phyloP scores from a whole-genome alignment of 1,139 yeast genomes.

The Barnettozyma hawaiiensis region DNA sequence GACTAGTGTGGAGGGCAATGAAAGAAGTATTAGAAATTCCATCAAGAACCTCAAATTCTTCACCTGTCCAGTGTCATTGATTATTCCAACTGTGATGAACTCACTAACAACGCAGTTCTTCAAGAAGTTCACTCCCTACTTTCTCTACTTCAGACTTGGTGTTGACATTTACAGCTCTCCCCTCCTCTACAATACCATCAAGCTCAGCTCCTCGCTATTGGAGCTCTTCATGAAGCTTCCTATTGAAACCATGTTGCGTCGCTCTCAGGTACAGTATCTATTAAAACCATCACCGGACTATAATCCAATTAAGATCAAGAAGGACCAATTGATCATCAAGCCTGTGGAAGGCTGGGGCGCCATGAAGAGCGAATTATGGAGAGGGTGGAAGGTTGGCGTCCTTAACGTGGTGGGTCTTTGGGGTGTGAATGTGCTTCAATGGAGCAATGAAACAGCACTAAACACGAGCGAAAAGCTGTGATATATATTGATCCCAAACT shows the following conservation, averaged over 20 bases:
- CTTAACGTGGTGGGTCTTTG: slow-evolving; percentile 77
- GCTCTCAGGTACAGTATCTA: slow-evolving; percentile 73
- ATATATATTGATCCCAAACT: neutral
- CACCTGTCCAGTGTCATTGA: slow-evolving; percentile 49
- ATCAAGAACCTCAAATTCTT: slow-evolving; percentile 36
- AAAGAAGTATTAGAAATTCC: slow-evolving; percentile 32
- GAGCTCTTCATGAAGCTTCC: slow-evolving; percentile 80
- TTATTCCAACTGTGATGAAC: slow-evolving; percentile 54
- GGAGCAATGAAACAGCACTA: slow-evolving; percentile 41
- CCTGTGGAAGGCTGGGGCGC: slow-evolving; percentile 44
- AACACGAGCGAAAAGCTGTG: slow-evolving; percentile 33
- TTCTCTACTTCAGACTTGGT: slow-evolving; percentile 59
- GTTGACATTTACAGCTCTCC: slow-evolving; percentile 69
- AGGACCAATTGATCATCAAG: slow-evolving; percentile 48
- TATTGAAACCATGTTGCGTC: slow-evolving; percentile 75
- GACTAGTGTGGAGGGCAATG: slow-evolving; percentile 37
- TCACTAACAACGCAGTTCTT: slow-evolving; percentile 58
- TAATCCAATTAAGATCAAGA: slow-evolving; percentile 29
- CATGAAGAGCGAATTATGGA: slow-evolving; percentile 55
- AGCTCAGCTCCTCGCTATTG: slow-evolving; percentile 49
- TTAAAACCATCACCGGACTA: slow-evolving; percentile 29
- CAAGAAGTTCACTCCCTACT: slow-evolving; percentile 66
- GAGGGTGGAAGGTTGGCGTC: slow-evolving; percentile 90
- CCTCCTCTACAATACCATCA: slow-evolving; percentile 46
- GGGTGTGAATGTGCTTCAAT: slow-evolving; percentile 65